Evolutionary conservation across 805 yeast genomes (phyloP).

Genomic region (Kluyveromyces siamensis): DNA sequence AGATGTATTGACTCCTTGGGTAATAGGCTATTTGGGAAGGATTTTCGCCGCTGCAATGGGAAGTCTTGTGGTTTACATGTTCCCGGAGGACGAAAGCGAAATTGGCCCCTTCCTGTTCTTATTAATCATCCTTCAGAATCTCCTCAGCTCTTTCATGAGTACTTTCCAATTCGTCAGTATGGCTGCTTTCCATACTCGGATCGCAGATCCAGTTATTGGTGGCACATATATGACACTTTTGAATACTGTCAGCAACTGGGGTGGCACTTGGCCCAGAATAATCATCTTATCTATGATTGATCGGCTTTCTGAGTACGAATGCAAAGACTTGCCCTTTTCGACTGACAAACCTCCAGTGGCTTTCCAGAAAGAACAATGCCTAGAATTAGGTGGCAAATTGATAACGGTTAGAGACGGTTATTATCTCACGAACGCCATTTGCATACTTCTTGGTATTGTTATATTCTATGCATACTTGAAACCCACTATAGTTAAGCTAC

Average conservation of each 20-base stretch:
- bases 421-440: constrained; percentile 63
- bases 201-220: constrained; percentile 93
- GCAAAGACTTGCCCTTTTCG: constrained; percentile 31
- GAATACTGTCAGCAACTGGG: constrained; percentile 84
- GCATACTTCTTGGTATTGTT: constrained; percentile 56
- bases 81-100: constrained; percentile 50
- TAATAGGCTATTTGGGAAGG: constrained; percentile 77
- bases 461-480: constrained; percentile 61
- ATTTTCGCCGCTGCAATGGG: constrained; percentile 68
- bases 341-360: neutral
- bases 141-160: constrained; percentile 82
- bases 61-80: constrained; percentile 58
- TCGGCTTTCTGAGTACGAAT: constrained; percentile 56
- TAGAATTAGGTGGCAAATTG: constrained; percentile 46
- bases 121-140: constrained; percentile 72
- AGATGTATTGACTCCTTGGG: constrained; percentile 80
- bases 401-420: constrained; percentile 66
- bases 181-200: constrained; percentile 88
- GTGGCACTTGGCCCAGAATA: constrained; percentile 97
- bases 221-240: constrained; percentile 97
- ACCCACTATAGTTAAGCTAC: constrained; percentile 52
- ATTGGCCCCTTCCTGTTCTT: constrained; percentile 45
- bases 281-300: constrained; percentile 75
- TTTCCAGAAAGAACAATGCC: constrained; percentile 40
- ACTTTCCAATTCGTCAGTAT: constrained; percentile 93